These are phyloP conservation scores for Chamaenerion angustifolium DNA, from an alignment of 345 rosid genomes.

Conservation along the genomic window DNA sequence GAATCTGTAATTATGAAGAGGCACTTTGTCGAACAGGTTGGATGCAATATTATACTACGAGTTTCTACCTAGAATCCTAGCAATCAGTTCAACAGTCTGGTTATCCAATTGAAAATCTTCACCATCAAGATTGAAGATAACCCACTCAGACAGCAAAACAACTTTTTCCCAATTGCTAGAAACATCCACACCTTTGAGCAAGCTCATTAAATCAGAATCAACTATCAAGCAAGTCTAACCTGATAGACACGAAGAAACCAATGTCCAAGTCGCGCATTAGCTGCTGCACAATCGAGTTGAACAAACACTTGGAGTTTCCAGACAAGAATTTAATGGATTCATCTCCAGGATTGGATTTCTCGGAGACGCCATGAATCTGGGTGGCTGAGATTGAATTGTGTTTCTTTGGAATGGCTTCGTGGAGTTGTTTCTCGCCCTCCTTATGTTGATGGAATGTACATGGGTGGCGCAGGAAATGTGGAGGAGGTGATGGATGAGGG, in stretches of 20 bases:
- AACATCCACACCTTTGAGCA: constrained; percentile 48
- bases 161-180: constrained; percentile 62
- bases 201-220: constrained; percentile 44
- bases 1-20: constrained; percentile 34
- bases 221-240: constrained; percentile 39
- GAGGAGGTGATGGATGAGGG: constrained; percentile 65
- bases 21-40: constrained; percentile 55
- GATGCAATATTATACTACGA: constrained; percentile 54
- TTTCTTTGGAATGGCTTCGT: constrained; percentile 10
- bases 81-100: constrained; percentile 45
- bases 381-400: constrained; percentile 19
- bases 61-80: constrained; percentile 65
- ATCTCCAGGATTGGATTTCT: constrained; percentile 11
- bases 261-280: constrained; percentile 34
- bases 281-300: constrained; percentile 32
- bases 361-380: constrained; percentile 14
- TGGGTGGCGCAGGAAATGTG: constrained; percentile 37
- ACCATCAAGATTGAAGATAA: constrained; percentile 17
- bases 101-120: constrained; percentile 28
- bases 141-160: constrained; percentile 61
- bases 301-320: constrained; percentile 27
- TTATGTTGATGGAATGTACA: constrained; percentile 30
- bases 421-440: constrained; percentile 17
- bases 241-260: constrained; percentile 36
- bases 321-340: constrained; percentile 39